phyloP scores from a whole-genome alignment of 2,329 filamentous ascomycete species.

The Phialophora expanda region DNA sequence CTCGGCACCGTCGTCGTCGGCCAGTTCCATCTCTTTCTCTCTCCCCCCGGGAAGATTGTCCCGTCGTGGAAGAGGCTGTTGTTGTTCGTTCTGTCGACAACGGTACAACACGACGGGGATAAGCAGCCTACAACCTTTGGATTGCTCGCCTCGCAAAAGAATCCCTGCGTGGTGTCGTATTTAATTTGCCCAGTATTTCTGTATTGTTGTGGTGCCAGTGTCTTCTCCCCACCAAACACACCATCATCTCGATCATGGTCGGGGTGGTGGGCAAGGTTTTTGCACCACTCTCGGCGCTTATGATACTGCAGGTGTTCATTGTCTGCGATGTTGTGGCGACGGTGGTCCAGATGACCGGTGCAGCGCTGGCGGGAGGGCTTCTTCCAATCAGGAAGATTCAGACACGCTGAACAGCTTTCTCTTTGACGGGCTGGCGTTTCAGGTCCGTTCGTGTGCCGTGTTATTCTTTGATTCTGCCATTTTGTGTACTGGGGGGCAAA shows the following conservation, averaged over 20 bases:
- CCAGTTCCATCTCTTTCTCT: neutral
- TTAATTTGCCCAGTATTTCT: conserved; percentile 66
- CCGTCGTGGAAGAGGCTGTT: neutral
- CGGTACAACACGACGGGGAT: neutral
- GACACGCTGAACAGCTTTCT: conserved; percentile 61
- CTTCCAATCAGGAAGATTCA: conserved; percentile 58
- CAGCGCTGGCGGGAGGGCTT: conserved; percentile 58
- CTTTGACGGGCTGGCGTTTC: conserved; percentile 60
- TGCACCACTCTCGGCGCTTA: conserved; percentile 53
- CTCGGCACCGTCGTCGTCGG: conserved; percentile 51
- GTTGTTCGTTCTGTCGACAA: neutral
- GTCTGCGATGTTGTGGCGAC: conserved; percentile 61
- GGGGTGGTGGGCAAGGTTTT: conserved; percentile 51
- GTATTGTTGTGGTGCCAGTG: conserved; percentile 65
- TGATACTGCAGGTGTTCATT: conserved; percentile 62
- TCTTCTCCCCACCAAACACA: conserved; percentile 62
- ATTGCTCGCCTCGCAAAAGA: conserved; percentile 54
- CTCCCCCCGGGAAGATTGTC: no score
- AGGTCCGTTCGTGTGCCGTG: conserved; percentile 57
- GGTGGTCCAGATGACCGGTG: conserved; percentile 60
- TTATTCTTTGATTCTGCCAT: conserved; percentile 51
- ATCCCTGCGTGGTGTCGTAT: conserved; percentile 61
- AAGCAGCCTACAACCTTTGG: conserved; percentile 54
- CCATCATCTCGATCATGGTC: conserved; percentile 59
- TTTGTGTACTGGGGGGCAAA: conserved; percentile 50